Evolutionary conservation across 1,284 basidiomycete species (phyloP).

Genomic region (Exsudoporus floridanus): DNA sequence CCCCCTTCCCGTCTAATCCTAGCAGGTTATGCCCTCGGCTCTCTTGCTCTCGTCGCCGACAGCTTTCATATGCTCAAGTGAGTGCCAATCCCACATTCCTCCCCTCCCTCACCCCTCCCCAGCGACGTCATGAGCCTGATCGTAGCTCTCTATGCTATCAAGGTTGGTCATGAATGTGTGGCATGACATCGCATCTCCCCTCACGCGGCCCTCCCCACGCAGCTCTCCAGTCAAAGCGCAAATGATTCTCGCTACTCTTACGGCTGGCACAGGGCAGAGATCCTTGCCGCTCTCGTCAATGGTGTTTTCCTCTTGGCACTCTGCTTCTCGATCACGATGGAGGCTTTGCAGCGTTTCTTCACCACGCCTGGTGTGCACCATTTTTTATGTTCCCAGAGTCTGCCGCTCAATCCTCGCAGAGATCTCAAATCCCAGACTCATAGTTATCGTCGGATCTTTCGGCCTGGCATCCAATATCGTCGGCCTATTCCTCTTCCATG

Average conservation of each 20-base stretch:
- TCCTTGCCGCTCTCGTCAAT: conserved; percentile 92
- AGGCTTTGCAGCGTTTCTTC: conserved; percentile 91
- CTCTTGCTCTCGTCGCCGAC: conserved; percentile 93
- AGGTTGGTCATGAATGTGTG: conserved; percentile 45
- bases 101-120: conserved; percentile 19
- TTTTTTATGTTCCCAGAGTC: conserved; percentile 5
- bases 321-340: conserved; percentile 94
- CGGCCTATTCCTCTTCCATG: conserved; percentile 94
- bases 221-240: conserved; percentile 56
- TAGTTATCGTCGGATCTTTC: conserved; percentile 88
- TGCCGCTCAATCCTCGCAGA: conserved; percentile 51
- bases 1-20: conserved; percentile 1
- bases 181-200: conserved; percentile 2
- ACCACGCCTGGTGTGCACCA: conserved; percentile 65
- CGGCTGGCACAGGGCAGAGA: conserved; percentile 99
- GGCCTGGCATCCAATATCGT: conserved; percentile 92
- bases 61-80: conserved; percentile 99
- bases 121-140: conserved; percentile 94
- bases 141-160: conserved; percentile 97
- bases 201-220: conserved; percentile 7
- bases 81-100: conserved; percentile 22
- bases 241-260: conserved; percentile 76
- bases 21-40: conserved; percentile 88
- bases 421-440: conserved; percentile 82
- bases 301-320: conserved; percentile 95